Evolutionary conservation across 805 yeast species (phyloP).

Genomic region (Saccharomycopsis oosterbeekiorum): DNA sequence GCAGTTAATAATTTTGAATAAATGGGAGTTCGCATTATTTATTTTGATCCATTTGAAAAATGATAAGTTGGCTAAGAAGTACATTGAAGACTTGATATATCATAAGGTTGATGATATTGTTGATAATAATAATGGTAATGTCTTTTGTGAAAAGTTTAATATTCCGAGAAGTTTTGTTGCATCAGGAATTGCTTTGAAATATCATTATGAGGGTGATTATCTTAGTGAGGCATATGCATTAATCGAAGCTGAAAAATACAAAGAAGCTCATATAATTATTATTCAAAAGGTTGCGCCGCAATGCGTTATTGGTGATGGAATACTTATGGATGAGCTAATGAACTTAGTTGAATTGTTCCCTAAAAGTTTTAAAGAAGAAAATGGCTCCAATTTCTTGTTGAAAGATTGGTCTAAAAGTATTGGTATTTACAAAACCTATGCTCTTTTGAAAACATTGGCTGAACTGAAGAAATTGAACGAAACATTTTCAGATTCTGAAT

Average conservation of each 20-base stretch:
- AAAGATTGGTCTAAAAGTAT: conserved; percentile 49
- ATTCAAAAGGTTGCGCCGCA: conserved; percentile 60
- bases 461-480: not conserved
- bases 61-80: conserved; percentile 34
- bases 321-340: conserved; percentile 25
- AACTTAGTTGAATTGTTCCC: conserved; percentile 36
- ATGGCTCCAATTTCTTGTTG: conserved; percentile 23
- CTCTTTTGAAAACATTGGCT: conserved; percentile 24
- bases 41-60: conserved; percentile 48
- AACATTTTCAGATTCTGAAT: not conserved
- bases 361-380: conserved; percentile 20
- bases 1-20: conserved; percentile 37
- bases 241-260: conserved; percentile 48
- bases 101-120: conserved; percentile 21
- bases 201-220: conserved; percentile 39
- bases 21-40: conserved; percentile 52
- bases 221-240: conserved; percentile 53
- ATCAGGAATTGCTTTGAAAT: conserved; percentile 52
- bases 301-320: conserved; percentile 44
- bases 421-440: conserved; percentile 44
- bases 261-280: conserved; percentile 54
- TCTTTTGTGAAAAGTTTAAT: conserved; percentile 17
- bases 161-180: conserved; percentile 41
- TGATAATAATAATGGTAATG: conserved; percentile 16
- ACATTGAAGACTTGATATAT: conserved; percentile 24